phyloP scores from a whole-genome alignment of 1,284 basidiomycete species.

The Gomphus sp. region DNA sequence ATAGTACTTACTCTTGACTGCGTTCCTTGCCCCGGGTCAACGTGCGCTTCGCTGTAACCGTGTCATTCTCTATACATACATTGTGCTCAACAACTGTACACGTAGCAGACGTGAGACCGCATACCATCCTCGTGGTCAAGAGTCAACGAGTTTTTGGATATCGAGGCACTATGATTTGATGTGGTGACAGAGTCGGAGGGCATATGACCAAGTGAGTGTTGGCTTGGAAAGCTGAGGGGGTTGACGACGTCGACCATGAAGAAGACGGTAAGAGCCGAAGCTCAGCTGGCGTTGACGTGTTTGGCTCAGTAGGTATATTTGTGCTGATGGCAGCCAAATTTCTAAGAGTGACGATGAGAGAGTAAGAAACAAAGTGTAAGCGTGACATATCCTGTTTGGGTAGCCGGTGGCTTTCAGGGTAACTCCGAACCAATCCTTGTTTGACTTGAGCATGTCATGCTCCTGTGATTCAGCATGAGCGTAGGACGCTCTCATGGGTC shows the following conservation, averaged over 20 bases:
- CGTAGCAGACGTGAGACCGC: not conserved
- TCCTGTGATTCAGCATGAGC: not conserved
- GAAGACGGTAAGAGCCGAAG: conserved; percentile 6
- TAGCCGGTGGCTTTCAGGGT: not conserved
- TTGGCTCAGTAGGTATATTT: not conserved
- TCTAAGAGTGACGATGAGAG: not conserved
- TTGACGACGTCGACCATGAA: conserved; percentile 11
- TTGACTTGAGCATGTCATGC: not conserved
- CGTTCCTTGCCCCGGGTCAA: conserved; percentile 39
- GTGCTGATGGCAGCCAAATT: not conserved
- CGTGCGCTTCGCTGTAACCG: conserved; percentile 46
- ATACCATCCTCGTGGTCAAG: conserved; percentile 7
- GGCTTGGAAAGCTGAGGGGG: conserved; percentile 2
- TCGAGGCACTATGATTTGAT: conserved; percentile 7
- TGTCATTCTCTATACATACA: conserved; percentile 47
- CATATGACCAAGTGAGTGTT: conserved; percentile 8
- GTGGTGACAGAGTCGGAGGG: not conserved
- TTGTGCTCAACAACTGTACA: not conserved
- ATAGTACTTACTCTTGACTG: conserved; percentile 38
- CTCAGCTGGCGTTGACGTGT: not conserved
- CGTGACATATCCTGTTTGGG: not conserved
- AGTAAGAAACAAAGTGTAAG: not conserved
- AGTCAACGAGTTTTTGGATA: conserved; percentile 9
- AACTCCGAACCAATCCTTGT: not conserved
- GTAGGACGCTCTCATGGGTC: not conserved